A percentile compares a stretch with the other conserved stretches of the same genome.
phyloP scores from a whole-genome alignment of 2,329 filamentous ascomycete species.

The Cryphonectria naterciae region DNA sequence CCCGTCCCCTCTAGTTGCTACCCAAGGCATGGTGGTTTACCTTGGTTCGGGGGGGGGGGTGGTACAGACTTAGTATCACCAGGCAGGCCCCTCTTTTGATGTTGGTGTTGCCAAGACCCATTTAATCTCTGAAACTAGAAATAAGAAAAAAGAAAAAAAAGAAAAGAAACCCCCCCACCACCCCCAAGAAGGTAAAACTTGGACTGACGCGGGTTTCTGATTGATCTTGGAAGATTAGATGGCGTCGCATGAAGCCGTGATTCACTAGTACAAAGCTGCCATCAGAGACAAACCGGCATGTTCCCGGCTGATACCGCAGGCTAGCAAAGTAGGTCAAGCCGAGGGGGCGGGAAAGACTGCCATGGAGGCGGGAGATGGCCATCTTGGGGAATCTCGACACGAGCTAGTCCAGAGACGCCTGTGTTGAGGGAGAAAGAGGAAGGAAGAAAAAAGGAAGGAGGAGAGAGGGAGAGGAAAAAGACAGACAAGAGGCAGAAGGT shows the following conservation, averaged over 20 bases:
- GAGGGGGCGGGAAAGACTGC: conserved; percentile 13
- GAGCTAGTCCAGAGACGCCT: not conserved
- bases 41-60: not conserved
- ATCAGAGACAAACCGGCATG: not conserved
- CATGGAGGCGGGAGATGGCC: conserved; percentile 5
- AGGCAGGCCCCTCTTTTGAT: not conserved
- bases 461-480: not conserved
- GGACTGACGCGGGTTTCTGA: not conserved
- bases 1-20: not conserved
- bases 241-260: conserved; percentile 25
- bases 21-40: not conserved
- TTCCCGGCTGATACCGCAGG: conserved; percentile 1
- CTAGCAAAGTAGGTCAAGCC: not conserved
- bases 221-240: not conserved
- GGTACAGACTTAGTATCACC: not conserved
- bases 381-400: not conserved
- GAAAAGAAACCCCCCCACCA: no score
- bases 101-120: not conserved
- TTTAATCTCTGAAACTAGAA: not conserved
- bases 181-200: not conserved
- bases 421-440: not conserved
- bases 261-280: conserved; percentile 23
- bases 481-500: not conserved
- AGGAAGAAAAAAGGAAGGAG: no score
- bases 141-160: not conserved